Conservation (phyloP, 768 basidiomycete species). For the Pleurotus citrinopileatus region DNA sequence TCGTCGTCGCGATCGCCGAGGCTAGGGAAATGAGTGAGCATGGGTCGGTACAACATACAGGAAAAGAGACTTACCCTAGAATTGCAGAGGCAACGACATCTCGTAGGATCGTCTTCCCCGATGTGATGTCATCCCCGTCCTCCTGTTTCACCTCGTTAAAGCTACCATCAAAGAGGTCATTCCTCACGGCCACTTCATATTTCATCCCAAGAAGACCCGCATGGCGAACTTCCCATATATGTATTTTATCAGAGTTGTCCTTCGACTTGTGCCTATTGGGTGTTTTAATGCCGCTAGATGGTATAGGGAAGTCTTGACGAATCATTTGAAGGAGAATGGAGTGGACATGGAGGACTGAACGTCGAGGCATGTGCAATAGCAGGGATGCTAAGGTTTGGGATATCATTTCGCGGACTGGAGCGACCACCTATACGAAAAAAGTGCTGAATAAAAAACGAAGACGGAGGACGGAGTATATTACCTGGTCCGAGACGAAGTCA, state of each 20-base stretch:
- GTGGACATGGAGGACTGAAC: slow-evolving; percentile 78
- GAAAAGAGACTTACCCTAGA: slow-evolving; percentile 62
- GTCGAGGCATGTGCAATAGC: slow-evolving; percentile 83
- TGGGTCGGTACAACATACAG: not conserved
- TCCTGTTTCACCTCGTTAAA: slow-evolving; percentile 31
- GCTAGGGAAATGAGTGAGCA: slow-evolving; percentile 35
- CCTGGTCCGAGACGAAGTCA: slow-evolving; percentile 94
- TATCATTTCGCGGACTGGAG: slow-evolving; percentile 94
- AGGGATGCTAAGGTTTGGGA: slow-evolving; percentile 92
- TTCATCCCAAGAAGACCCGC: slow-evolving; percentile 97
- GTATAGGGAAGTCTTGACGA: slow-evolving; percentile 71
- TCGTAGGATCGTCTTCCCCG: slow-evolving; percentile 58
- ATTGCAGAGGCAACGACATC: slow-evolving; percentile 90
- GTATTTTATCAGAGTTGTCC: slow-evolving; percentile 41
- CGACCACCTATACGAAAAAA: slow-evolving; percentile 58
- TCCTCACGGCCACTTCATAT: slow-evolving; percentile 94
- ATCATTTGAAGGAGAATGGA: slow-evolving; percentile 90
- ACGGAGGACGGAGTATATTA: no score
- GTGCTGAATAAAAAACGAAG: not conserved
- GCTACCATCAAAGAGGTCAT: slow-evolving; percentile 65
- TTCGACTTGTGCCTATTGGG: slow-evolving; percentile 21
- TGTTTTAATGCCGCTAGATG: slow-evolving; percentile 20
- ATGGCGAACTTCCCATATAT: slow-evolving; percentile 97
- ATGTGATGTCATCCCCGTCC: slow-evolving; percentile 32
- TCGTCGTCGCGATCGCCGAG: slow-evolving; percentile 92